phyloP scores from a whole-genome alignment of 495 filamentous ascomycete species.

The Neurospora hispaniola region DNA sequence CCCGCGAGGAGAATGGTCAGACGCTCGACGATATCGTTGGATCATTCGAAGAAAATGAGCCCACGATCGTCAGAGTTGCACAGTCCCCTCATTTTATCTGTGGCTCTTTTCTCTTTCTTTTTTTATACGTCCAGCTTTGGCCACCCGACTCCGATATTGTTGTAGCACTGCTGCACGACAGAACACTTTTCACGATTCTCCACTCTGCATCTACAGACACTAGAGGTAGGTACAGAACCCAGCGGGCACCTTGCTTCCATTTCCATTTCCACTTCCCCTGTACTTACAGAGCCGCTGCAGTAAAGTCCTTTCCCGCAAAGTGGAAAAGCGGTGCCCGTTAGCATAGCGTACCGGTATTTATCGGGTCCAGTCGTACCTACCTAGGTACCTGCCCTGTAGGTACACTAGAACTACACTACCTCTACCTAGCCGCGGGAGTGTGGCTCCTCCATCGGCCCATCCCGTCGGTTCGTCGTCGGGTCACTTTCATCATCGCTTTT shows the following conservation, averaged over 20 bases:
- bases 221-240: too few species aligned
- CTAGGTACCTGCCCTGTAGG: too few species aligned
- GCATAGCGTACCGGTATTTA: neutral
- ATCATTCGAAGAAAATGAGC: constrained; percentile 7
- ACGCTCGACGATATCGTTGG: neutral
- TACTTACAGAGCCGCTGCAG: neutral
- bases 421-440: neutral
- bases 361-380: neutral
- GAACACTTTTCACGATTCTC: neutral
- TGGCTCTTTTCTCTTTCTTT: neutral
- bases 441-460: neutral
- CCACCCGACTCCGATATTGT: neutral
- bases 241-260: too few species aligned
- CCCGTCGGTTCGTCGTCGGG: neutral
- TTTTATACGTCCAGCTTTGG: neutral
- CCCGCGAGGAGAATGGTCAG: neutral
- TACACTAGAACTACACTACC: too few species aligned
- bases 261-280: too few species aligned
- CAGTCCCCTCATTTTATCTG: constrained; percentile 5
- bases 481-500: neutral
- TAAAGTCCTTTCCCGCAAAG: neutral
- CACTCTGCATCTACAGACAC: neutral
- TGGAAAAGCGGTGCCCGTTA: neutral
- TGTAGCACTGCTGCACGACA: neutral
- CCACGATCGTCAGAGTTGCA: constrained; percentile 23